Conservation (phyloP, 2,329 filamentous ascomycete species). For the Aspergillus sojae region DNA sequence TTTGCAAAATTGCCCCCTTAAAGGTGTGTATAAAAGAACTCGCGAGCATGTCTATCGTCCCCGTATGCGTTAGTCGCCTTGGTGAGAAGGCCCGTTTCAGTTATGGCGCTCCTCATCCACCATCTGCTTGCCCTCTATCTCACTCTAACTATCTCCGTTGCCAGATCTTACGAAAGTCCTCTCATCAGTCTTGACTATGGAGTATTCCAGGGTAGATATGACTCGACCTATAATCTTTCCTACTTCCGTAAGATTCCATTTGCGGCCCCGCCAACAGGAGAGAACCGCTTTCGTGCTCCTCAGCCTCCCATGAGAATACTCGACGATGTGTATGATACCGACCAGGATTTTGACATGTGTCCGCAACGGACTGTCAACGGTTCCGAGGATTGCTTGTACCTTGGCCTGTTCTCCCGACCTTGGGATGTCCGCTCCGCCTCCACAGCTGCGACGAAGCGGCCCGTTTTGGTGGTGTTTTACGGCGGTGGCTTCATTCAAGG, state of each 20-base stretch:
- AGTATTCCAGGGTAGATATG: constrained; percentile 57
- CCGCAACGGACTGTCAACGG: constrained; percentile 60
- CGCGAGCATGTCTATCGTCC: background rate
- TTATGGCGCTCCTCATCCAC: constrained; percentile 15
- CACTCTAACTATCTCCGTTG: constrained; percentile 12
- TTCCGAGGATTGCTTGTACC: constrained; percentile 64
- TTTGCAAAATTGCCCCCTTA: background rate
- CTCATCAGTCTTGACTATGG: constrained; percentile 52
- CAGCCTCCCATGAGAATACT: constrained; percentile 56
- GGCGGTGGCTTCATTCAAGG: constrained; percentile 65
- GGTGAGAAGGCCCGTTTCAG: background rate
- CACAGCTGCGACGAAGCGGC: constrained; percentile 32
- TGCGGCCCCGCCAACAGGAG: constrained; percentile 59
- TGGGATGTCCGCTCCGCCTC: constrained; percentile 44
- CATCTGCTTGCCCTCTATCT: constrained; percentile 9
- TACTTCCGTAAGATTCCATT: constrained; percentile 66
- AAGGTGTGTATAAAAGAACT: background rate
- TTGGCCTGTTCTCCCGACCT: constrained; percentile 62
- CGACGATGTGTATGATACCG: constrained; percentile 57
- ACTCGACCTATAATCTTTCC: constrained; percentile 56
- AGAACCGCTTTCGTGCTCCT: constrained; percentile 63
- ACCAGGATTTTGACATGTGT: constrained; percentile 60
- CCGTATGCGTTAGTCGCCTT: background rate
- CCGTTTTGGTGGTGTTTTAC: constrained; percentile 63
- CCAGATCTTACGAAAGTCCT: constrained; percentile 33